These are phyloP conservation scores for Myxozyma sirexii DNA, from an alignment of 805 yeast genomes.

Conservation along the genomic window DNA sequence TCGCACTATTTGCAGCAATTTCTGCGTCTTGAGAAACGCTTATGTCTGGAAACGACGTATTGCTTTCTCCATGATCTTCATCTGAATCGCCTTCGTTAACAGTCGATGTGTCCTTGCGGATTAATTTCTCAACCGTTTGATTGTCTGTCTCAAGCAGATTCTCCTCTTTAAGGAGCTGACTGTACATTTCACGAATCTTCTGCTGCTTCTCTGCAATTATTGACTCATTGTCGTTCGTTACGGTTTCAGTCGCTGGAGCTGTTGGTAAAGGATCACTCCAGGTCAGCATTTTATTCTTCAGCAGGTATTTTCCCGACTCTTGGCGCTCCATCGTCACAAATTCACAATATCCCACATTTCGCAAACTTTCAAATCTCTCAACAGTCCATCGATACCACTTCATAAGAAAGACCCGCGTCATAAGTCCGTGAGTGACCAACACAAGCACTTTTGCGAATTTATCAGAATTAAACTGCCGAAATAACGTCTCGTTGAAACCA, in stretches of 20 bases:
- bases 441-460: constrained; percentile 80
- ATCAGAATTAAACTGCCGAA: constrained; percentile 71
- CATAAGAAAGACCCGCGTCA: constrained; percentile 91
- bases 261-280: constrained; percentile 59
- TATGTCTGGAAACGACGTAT: neutral
- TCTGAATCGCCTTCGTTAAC: constrained; percentile 20
- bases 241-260: neutral
- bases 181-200: constrained; percentile 6
- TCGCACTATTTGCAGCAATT: neutral
- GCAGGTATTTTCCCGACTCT: constrained; percentile 51
- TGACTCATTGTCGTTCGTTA: neutral
- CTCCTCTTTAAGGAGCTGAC: constrained; percentile 1
- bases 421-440: constrained; percentile 88
- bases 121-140: neutral
- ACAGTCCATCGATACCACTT: constrained; percentile 94
- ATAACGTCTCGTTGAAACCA: constrained; percentile 83
- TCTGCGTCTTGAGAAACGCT: neutral
- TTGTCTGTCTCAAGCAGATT: neutral
- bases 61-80: constrained; percentile 9
- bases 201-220: constrained; percentile 5
- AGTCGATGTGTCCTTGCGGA: neutral
- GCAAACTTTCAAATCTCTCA: constrained; percentile 80
- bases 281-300: constrained; percentile 64
- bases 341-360: constrained; percentile 83
- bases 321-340: constrained; percentile 75